Evolutionary conservation across 768 basidiomycete genomes (phyloP), one percentile per base, ranked within the genome.

Genomic region (Mycena filopes): DNA sequence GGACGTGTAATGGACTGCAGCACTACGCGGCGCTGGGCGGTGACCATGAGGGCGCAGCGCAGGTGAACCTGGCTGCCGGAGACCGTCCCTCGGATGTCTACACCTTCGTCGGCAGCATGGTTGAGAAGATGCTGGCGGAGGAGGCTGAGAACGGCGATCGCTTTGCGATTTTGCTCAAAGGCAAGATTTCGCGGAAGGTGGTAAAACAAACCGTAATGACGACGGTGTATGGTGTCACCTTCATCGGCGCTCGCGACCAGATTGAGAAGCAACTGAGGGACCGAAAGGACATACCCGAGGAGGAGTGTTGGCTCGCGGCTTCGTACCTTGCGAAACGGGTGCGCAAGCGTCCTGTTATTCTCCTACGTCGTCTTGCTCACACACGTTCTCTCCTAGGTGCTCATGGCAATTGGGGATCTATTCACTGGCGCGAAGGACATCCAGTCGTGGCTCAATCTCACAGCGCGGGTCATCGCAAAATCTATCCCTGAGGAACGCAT

Each of bases 121-220:
- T 96, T 54, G 92, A 97, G 77, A 76, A 82, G 70, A 76, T 83
- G 49, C 82, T 98, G 36, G 77, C 78, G 45, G 77, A 78, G 69
- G 93, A 94, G 62, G 81, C 84, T 7, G 79, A 75, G 62, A 78
- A 79, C 10, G 89, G 87, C 1, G 75, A 84, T 12, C 74, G 80
- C 57, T 77, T 81, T 58, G 97, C 95, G 0, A 65, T 78, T 51
- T 68, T 92, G 68, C 82, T 97, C 28, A 57, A 81, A 43, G 94
- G 93, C 33, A 94, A 94, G 77, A 84, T 99, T 31, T 84, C 94
- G 21, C 81, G 98, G 25, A 99, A 99, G 78, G 91, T 98, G 20
- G 97, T 99, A 70, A 99, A 99, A 83, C 97, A 99, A 81, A 98
- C 98, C 25, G 94, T 98, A 68, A 99, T 99, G 98, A 99, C 97